Conservation (phyloP, 306 rosid genomes). For the Quercus alba region DNA sequence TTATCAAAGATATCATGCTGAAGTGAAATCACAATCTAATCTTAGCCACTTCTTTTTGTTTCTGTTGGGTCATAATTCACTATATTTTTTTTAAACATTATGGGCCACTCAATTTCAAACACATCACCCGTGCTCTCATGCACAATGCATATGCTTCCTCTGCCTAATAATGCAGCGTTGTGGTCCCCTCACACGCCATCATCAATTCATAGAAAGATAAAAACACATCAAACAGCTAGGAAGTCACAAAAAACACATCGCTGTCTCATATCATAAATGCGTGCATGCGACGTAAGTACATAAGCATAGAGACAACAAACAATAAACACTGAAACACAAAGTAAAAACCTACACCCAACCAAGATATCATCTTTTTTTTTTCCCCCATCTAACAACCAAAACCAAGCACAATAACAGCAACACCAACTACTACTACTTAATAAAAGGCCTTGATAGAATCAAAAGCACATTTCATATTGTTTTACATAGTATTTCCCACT, state of each 20-base stretch:
- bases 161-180: conserved; percentile 49
- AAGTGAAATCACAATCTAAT: too few relatives aligned
- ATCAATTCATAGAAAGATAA: background rate
- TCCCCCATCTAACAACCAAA: conserved; percentile 14
- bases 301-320: conserved; percentile 40
- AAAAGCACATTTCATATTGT: background rate
- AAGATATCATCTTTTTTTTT: conserved; percentile 13
- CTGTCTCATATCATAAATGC: conserved; percentile 64
- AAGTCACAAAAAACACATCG: conserved; percentile 35
- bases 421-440: background rate
- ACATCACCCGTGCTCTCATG: conserved; percentile 22
- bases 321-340: conserved; percentile 34
- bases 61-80: too few relatives aligned
- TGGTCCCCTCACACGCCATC: conserved; percentile 38
- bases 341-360: conserved; percentile 39
- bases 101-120: conserved; percentile 27
- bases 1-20: too few relatives aligned
- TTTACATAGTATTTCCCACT: conserved; percentile 12
- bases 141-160: conserved; percentile 2
- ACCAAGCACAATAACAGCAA: conserved; percentile 1
- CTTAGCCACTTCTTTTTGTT: too few relatives aligned
- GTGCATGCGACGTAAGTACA: conserved; percentile 74
- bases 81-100: too few relatives aligned
- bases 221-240: conserved; percentile 10
- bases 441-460: background rate